phyloP scores from a whole-genome alignment of 345 rosid genomes.

The Sonneratia alba region DNA sequence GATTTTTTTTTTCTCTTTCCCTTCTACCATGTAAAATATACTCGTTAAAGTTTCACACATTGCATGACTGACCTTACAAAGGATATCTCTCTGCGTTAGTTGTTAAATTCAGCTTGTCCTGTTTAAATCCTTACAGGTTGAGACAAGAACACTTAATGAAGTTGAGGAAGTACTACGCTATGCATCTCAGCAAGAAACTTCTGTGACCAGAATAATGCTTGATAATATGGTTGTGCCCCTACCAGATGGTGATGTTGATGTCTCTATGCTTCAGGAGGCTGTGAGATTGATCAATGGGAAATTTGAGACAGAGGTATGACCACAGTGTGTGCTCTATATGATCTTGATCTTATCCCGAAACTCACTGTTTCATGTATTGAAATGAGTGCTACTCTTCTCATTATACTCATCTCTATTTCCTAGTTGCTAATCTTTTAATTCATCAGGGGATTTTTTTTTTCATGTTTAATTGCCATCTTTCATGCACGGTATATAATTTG shows the following conservation, averaged over 20 bases:
- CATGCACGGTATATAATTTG: not conserved
- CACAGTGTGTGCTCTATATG: conserved; percentile 4
- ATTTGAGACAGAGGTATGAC: conserved; percentile 74
- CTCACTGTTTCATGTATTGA: not conserved
- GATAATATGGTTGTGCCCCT: conserved; percentile 93
- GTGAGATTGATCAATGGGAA: conserved; percentile 56
- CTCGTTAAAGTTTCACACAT: not conserved
- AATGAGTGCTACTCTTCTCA: not conserved
- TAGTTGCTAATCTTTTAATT: not conserved
- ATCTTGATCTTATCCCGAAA: not conserved
- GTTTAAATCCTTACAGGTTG: conserved; percentile 40
- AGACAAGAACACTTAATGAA: conserved; percentile 82
- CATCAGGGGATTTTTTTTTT: not conserved
- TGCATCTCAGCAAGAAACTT: conserved; percentile 43
- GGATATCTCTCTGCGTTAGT: not conserved
- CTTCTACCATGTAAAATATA: not conserved
- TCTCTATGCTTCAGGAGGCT: conserved; percentile 77
- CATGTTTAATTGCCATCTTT: not conserved
- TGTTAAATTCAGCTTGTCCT: not conserved
- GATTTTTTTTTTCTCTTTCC: not conserved
- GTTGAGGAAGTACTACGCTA: conserved; percentile 57
- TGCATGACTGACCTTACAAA: not conserved
- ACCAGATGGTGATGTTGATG: conserved; percentile 71
- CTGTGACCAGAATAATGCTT: conserved; percentile 80
- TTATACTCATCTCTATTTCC: not conserved